Evolutionary conservation across 306 rosid genomes (phyloP).

Genomic region (Acmispon strigosus): DNA sequence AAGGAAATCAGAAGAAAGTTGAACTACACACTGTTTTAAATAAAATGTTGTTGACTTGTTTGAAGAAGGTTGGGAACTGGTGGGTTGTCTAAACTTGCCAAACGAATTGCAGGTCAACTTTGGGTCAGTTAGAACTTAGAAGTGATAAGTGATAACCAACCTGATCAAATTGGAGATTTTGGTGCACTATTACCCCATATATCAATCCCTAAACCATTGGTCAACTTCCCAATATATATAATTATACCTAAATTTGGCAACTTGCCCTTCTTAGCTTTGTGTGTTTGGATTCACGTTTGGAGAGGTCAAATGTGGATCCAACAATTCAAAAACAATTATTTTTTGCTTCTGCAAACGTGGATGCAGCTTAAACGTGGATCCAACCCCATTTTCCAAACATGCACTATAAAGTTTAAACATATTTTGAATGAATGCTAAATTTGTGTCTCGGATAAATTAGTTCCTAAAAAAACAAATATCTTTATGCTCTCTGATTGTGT

Average conservation of each 20-base stretch:
- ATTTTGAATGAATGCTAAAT: too few relatives aligned
- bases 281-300: too few relatives aligned
- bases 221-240: background rate
- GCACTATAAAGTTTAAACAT: too few relatives aligned
- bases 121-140: background rate
- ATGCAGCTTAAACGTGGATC: too few relatives aligned
- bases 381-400: too few relatives aligned
- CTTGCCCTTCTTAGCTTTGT: background rate
- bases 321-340: too few relatives aligned
- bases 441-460: too few relatives aligned
- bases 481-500: too few relatives aligned
- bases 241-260: constrained; percentile 6
- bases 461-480: too few relatives aligned
- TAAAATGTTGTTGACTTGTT: constrained; percentile 9
- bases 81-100: background rate
- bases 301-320: too few relatives aligned
- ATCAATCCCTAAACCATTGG: background rate
- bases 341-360: too few relatives aligned
- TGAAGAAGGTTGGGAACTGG: constrained; percentile 33
- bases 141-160: background rate
- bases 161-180: background rate
- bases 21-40: background rate
- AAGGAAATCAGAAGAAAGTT: constrained; percentile 5
- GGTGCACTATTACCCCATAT: background rate
- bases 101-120: background rate